Percentiles rank a stretch among this genome's conserved stretches.
Conservation (phyloP, 2,329 filamentous ascomycete species). For the Colletotrichum sp. region DNA sequence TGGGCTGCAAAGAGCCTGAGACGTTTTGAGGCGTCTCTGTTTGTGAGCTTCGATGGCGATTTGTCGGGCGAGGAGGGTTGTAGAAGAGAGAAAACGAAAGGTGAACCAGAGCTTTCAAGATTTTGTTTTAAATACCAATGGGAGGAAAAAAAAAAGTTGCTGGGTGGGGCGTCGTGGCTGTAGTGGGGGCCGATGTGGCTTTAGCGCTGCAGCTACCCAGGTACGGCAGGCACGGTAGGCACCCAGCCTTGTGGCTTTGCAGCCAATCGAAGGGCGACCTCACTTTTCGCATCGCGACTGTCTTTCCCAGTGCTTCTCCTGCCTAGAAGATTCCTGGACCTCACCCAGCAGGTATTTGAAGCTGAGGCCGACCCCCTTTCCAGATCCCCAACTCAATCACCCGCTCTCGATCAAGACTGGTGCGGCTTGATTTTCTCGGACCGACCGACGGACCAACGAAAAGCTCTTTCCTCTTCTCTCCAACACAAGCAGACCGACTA, state of each 20-base stretch:
- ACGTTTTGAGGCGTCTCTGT: constrained; percentile 64
- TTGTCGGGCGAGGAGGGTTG: constrained; percentile 94
- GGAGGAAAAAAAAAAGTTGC: neutral
- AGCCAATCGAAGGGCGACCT: neutral
- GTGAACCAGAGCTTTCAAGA: neutral
- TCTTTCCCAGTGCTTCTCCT: neutral
- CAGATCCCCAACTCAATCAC: neutral
- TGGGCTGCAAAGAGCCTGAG: constrained; percentile 39
- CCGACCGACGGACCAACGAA: neutral
- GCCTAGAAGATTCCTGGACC: neutral
- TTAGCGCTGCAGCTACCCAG: neutral
- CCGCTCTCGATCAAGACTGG: neutral
- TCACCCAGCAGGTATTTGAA: constrained; percentile 2
- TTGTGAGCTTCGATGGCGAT: constrained; percentile 99
- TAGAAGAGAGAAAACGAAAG: constrained; percentile 40
- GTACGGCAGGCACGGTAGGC: neutral
- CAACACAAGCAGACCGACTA: neutral
- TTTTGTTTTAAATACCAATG: constrained; percentile 14
- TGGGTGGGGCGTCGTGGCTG: constrained; percentile 12
- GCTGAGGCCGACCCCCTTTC: neutral
- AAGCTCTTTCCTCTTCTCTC: neutral
- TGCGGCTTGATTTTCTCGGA: neutral
- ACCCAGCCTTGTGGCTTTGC: constrained; percentile 17
- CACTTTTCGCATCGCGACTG: constrained; percentile 21
- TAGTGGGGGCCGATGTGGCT: neutral